Conservation (phyloP, 768 basidiomycete genomes). For the Leccinellum luteum region DNA sequence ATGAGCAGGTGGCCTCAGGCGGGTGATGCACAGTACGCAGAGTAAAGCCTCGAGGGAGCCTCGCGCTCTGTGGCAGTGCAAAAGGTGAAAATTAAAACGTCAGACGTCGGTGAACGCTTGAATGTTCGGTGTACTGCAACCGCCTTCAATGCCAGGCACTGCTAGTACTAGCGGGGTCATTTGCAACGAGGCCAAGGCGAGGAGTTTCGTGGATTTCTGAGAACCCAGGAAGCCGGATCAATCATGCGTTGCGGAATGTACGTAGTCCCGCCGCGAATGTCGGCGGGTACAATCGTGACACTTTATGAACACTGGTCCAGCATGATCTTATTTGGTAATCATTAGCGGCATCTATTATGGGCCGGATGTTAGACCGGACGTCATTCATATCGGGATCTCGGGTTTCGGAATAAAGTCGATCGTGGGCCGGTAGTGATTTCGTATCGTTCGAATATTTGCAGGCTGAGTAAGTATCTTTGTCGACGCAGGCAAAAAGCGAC, state of each 20-base stretch:
- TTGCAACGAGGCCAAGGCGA: constrained; percentile 24
- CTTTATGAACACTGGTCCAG: not conserved
- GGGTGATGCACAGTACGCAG: not conserved
- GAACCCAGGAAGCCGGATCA: not conserved
- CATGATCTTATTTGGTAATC: not conserved
- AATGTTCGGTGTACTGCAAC: constrained; percentile 4
- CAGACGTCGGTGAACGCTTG: constrained; percentile 6
- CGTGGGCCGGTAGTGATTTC: not conserved
- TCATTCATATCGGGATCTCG: not conserved
- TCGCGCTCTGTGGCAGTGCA: constrained; percentile 25
- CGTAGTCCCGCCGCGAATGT: not conserved
- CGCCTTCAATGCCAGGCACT: constrained; percentile 12
- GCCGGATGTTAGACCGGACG: not conserved
- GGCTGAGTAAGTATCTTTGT: not conserved
- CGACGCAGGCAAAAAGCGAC: not conserved
- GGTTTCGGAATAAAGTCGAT: not conserved
- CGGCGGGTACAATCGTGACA: no score
- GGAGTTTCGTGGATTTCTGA: constrained; percentile 11
- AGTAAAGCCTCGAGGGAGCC: constrained; percentile 29
- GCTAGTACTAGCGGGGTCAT: constrained; percentile 3
- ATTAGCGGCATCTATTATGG: not conserved
- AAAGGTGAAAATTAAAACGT: not conserved
- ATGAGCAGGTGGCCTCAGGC: not conserved
- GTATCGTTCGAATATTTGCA: not conserved
- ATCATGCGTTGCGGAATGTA: not conserved